Conservation (phyloP, 495 filamentous ascomycete genomes). For the Parathielavia appendiculata region DNA sequence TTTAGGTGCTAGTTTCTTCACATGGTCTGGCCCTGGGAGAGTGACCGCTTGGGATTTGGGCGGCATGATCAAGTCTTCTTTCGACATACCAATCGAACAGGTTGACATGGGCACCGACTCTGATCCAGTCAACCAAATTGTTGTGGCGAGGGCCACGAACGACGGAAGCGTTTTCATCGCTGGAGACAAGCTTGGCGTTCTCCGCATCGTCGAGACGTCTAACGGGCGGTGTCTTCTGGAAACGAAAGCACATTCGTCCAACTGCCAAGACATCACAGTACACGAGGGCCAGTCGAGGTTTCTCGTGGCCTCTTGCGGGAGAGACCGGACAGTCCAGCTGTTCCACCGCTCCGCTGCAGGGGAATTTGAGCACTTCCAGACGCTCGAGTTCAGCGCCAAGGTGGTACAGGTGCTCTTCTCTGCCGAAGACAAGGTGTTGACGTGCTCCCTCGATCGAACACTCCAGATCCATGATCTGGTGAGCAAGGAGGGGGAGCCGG, state of each 20-base stretch:
- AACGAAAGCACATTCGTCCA: constrained; percentile 78
- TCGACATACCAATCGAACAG: constrained; percentile 66
- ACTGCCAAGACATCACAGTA: constrained; percentile 77
- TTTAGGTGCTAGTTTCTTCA: constrained; percentile 68
- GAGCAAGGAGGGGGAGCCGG: constrained; percentile 61
- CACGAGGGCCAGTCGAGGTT: constrained; percentile 49
- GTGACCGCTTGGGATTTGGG: constrained; percentile 76
- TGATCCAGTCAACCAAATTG: constrained; percentile 68
- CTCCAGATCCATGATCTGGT: constrained; percentile 73
- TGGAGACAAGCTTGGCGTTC: constrained; percentile 78
- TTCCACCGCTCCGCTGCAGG: constrained; percentile 57
- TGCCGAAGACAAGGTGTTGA: constrained; percentile 60
- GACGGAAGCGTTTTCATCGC: constrained; percentile 62
- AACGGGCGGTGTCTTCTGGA: constrained; percentile 53
- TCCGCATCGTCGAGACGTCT: constrained; percentile 53
- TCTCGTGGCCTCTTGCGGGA: constrained; percentile 71
- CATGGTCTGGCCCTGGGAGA: constrained; percentile 73
- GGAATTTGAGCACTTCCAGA: constrained; percentile 47
- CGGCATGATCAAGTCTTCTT: constrained; percentile 60
- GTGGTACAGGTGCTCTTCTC: constrained; percentile 47
- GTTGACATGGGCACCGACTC: constrained; percentile 48
- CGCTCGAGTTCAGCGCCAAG: constrained; percentile 45
- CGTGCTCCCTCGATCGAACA: constrained; percentile 83
- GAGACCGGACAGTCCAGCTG: constrained; percentile 86
- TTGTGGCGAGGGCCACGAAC: constrained; percentile 56